Evolutionary conservation across 2,329 filamentous ascomycete species (phyloP), one percentile per base, ranked within the genome.

Genomic region (Pseudogymnoascus sp.): DNA sequence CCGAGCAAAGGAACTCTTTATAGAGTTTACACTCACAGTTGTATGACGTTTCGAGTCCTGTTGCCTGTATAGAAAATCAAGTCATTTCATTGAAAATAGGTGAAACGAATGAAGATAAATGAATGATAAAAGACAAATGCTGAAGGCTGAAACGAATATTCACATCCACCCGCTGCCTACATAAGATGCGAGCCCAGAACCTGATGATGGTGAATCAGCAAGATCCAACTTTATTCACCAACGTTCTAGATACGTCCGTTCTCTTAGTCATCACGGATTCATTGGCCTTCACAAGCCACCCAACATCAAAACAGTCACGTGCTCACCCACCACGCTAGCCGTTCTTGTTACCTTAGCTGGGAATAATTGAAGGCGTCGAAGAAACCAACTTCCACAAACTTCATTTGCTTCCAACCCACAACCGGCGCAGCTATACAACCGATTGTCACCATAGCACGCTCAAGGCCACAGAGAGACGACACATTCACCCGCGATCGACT

Each of bases 271-370:
- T 25, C 43, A 25, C 19, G 8, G 25, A 3, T 25, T n/a, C 6
- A 25, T 48, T 48, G 21, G 43, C 43, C 21, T 14, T 23, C 21
- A 25, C 43, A 14, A 48, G 5, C 43, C 13, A 14, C 19, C 3
- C 43, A 25, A 48, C 11, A 6, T 48, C 43, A 25, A n/a, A 25
- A 14, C 1, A 28, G 45, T 51, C 45, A 51, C 45, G 45, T 51
- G 45, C 45, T 28, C 11, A 4, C 21, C 21, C 0, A 4, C 10
- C 21, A n/a, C 45, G 13, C 45, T 51, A 51, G 45, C 45, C 21
- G 13, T 51, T 51, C 45, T 51, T 51, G 45, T 51, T 51, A 51
- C 45, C 45, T 51, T 51, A 25, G 45, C 45, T 51, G 45, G 23
- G 43, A 48, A 48, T 48, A 48, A 48, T 48, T 25, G 45, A 51